phyloP scores from a whole-genome alignment of 169 alveolate species.

The Theileria orientalis region DNA sequence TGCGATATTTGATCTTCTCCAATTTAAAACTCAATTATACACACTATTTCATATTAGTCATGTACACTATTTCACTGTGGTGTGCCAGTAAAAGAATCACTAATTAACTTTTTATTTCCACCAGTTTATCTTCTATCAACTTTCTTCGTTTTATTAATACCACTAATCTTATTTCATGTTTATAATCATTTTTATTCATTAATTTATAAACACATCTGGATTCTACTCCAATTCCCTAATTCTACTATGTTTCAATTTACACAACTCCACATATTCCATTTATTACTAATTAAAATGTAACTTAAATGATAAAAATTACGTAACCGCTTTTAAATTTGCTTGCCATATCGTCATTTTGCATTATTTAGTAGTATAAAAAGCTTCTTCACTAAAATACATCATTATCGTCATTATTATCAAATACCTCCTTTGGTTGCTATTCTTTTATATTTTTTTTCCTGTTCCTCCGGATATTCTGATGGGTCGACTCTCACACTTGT shows the following conservation, averaged over 20 bases:
- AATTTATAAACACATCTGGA: too few species aligned
- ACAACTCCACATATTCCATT: not conserved
- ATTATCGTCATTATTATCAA: not conserved
- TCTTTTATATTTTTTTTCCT: conserved; percentile 20
- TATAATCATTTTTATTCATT: too few species aligned
- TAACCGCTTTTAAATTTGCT: not conserved
- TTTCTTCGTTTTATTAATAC: too few species aligned
- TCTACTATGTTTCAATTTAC: not conserved
- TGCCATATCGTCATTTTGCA: not conserved
- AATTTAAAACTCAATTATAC: not conserved
- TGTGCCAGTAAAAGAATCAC: too few species aligned
- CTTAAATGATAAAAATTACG: too few species aligned
- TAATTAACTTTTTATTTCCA: too few species aligned
- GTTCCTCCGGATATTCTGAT: not conserved
- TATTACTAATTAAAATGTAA: not conserved
- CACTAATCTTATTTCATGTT: too few species aligned
- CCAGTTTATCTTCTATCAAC: too few species aligned
- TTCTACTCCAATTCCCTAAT: not conserved
- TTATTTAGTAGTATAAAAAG: conserved; percentile 13
- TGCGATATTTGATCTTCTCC: not conserved
- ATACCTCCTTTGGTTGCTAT: conserved; percentile 29
- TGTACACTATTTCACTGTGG: too few species aligned
- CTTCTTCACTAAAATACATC: not conserved
- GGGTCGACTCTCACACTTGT: conserved; percentile 11
- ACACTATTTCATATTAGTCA: too few species aligned